phyloP scores from a whole-genome alignment of 148 eudicot species.

The Camellia japonica region DNA sequence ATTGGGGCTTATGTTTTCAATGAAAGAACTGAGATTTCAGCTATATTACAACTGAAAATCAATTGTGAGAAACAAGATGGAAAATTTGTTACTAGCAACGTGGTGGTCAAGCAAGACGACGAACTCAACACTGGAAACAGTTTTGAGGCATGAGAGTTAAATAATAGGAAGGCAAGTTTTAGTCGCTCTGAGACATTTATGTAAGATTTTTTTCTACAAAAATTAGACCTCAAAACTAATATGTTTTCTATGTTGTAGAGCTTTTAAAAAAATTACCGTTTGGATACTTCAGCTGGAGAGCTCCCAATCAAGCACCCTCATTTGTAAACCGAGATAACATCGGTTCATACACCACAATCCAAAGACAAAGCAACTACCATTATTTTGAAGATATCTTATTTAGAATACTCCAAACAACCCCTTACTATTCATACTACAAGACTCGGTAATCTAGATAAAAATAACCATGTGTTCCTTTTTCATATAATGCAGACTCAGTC shows the following conservation, averaged over 20 bases:
- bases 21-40: background rate
- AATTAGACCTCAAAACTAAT: background rate
- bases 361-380: constrained; percentile 20
- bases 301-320: constrained; percentile 73
- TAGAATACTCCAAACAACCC: too few relatives aligned
- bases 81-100: background rate
- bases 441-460: background rate
- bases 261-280: constrained; percentile 48
- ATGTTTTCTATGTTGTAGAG: background rate
- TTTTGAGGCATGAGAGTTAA: background rate
- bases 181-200: background rate
- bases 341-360: constrained; percentile 72
- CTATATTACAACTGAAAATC: background rate
- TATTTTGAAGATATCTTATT: background rate
- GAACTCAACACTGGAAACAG: background rate
- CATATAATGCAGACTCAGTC: too few relatives aligned
- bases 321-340: constrained; percentile 63
- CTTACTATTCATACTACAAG: background rate
- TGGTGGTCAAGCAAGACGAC: constrained; percentile 12
- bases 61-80: background rate
- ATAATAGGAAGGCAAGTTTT: background rate
- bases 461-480: too few relatives aligned
- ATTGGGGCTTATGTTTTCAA: background rate
- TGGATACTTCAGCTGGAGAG: constrained; percentile 82
- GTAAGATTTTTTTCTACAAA: constrained; percentile 4